Conservation (phyloP, 2,329 filamentous ascomycete species). For the Rutstroemia sp. region DNA sequence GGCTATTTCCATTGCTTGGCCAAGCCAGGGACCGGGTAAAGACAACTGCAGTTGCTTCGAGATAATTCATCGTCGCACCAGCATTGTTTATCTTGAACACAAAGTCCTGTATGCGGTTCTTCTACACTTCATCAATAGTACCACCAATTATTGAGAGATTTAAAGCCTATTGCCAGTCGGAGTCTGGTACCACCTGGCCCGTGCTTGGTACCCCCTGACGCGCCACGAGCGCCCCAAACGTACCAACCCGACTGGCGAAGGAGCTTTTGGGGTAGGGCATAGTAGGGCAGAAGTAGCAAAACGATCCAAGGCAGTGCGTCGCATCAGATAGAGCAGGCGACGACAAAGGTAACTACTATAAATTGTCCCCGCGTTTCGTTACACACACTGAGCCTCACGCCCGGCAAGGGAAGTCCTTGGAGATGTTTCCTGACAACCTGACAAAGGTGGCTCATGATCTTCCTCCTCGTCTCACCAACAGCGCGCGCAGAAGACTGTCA, state of each 20-base stretch:
- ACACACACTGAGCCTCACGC: not conserved
- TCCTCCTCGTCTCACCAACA: constrained; percentile 1
- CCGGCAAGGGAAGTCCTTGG: not conserved
- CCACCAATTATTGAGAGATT: not conserved
- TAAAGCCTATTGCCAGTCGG: not conserved
- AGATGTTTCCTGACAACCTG: not conserved
- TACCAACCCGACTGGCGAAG: constrained; percentile 6
- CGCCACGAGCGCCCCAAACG: not conserved
- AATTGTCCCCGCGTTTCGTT: not conserved
- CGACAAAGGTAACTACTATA: constrained; percentile 3
- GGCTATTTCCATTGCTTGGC: constrained; percentile 4
- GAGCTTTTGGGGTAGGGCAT: constrained; percentile 1
- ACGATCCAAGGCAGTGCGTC: not conserved
- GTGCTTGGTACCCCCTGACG: not conserved
- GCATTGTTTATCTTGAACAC: not conserved
- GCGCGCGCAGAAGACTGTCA: constrained; percentile 3
- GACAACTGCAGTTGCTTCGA: not conserved
- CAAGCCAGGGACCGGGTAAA: constrained; percentile 9
- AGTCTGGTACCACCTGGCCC: not conserved
- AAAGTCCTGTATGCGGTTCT: not conserved
- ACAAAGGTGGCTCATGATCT: constrained; percentile 2
- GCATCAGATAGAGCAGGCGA: constrained; percentile 9
- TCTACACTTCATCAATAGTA: not conserved
- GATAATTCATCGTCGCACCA: not conserved
- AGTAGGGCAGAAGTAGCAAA: not conserved